These are phyloP conservation scores for Boletales sp. DNA, from an alignment of 768 basidiomycete species.

Conservation along the genomic window DNA sequence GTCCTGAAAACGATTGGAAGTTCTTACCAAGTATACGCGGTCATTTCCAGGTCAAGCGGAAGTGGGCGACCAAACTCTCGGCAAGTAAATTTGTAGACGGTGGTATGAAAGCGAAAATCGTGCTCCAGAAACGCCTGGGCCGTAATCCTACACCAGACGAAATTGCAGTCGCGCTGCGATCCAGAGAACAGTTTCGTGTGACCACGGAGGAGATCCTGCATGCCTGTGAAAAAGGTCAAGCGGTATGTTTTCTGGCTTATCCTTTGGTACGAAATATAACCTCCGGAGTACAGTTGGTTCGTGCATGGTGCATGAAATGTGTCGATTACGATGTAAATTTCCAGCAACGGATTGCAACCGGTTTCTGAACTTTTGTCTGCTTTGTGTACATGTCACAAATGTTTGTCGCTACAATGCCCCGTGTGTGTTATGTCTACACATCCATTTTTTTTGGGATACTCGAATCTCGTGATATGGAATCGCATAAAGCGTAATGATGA, in stretches of 20 bases:
- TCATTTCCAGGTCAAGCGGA: constrained; percentile 9
- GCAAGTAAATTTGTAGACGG: neutral
- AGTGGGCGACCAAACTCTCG: constrained; percentile 2
- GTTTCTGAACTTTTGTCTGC: neutral
- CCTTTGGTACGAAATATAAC: neutral
- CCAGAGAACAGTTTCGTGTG: neutral
- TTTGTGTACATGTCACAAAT: no score
- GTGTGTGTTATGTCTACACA: neutral
- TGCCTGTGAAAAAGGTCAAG: constrained; percentile 1
- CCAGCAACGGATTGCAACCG: constrained; percentile 6
- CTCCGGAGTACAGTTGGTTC: neutral
- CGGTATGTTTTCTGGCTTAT: neutral
- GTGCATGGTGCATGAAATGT: constrained; percentile 8
- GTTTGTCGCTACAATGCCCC: neutral
- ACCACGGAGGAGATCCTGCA: constrained; percentile 4
- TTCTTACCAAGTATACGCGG: neutral
- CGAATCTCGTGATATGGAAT: neutral
- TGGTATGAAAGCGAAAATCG: constrained; percentile 4
- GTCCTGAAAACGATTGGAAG: neutral
- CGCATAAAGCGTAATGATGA: constrained; percentile 3
- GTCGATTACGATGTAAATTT: constrained; percentile 12
- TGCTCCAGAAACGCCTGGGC: constrained; percentile 5
- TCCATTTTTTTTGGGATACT: no score
- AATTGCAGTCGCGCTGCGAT: neutral
- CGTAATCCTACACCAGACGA: constrained; percentile 9